These are phyloP conservation scores for Beauveria medogensis DNA, from an alignment of 2,329 filamentous ascomycete genomes.

Conservation along the genomic window DNA sequence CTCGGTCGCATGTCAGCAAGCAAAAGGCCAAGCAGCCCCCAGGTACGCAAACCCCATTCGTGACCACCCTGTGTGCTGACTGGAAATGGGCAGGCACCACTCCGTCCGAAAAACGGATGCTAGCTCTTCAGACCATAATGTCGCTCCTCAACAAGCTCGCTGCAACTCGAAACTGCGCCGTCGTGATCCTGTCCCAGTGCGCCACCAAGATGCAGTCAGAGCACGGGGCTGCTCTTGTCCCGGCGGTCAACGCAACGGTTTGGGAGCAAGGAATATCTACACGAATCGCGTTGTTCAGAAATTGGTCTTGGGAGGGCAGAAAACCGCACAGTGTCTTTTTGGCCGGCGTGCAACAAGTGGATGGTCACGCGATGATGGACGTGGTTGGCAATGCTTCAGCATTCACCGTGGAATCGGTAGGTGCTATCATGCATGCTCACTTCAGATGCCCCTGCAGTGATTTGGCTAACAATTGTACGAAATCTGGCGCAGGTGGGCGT, in stretches of 20 bases:
- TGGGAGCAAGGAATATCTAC: slow-evolving; percentile 76
- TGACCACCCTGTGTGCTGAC: neutral
- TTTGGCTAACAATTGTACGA: slow-evolving; percentile 14
- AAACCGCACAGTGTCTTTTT: slow-evolving; percentile 45
- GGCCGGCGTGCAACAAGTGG: slow-evolving; percentile 57
- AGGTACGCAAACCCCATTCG: slow-evolving; percentile 22
- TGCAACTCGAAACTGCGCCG: slow-evolving; percentile 60
- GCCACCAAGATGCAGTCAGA: slow-evolving; percentile 69
- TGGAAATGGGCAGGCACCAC: slow-evolving; percentile 23
- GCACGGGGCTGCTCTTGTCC: slow-evolving; percentile 59
- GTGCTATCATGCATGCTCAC: slow-evolving; percentile 14
- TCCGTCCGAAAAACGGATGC: slow-evolving; percentile 36
- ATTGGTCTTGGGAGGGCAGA: slow-evolving; percentile 53
- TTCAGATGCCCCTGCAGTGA: neutral
- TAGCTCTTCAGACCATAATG: slow-evolving; percentile 54
- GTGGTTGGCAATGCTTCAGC: slow-evolving; percentile 37
- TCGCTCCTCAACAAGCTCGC: slow-evolving; percentile 69
- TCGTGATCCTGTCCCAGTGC: slow-evolving; percentile 71
- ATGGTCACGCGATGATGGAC: slow-evolving; percentile 39
- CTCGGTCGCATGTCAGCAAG: slow-evolving; percentile 42
- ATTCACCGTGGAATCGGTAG: slow-evolving; percentile 41
- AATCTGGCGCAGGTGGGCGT: slow-evolving; percentile 34
- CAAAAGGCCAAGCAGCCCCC: slow-evolving; percentile 29
- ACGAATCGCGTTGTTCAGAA: slow-evolving; percentile 69
- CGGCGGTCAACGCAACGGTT: slow-evolving; percentile 63